Base-by-base conservation (phyloP, 1,284 basidiomycete species). In the Hypsizygus ulmarius region DNA sequence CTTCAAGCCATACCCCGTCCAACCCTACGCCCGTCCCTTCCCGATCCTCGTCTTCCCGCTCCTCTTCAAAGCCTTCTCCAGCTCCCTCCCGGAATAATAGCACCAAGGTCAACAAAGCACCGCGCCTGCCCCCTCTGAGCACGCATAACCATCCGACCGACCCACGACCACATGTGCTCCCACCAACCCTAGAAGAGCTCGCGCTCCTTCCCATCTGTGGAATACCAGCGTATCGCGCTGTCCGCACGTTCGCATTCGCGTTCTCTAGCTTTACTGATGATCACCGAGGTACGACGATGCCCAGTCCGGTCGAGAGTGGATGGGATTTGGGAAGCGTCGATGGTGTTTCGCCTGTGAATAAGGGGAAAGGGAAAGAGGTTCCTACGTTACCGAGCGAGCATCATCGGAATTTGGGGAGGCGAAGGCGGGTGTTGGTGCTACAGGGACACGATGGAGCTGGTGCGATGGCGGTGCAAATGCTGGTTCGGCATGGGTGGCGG, bases 391-490 rank as follows among this genome's bases (percentile, higher is more conserved):
- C 33, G 30, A 29, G 34, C 25, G 30, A 35, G 12, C 45, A 49
- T 21, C 35, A 39, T 34, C 15, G 49, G 37, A 53, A 51, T 39
- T 52, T 50, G 28, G 36, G 51, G 29, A 52, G 54, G 29, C 58
- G 58, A 15, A 50, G 71, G 14, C 71, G 82, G 1, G 85, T 73
- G 3, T 70, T 95, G 14, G 75, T 94, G 38, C 69, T 93, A 43
- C 74, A 84, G 28, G 90, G 87, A 0, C 87, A 93, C 53, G 81
- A 82, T 47, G 90, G 90, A 1, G 69, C 81, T 1, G 87, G 90
- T 1, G 87, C 86, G 3, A 69, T 93, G 56, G 82, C 84, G 1
- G 79, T 81, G 14, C 88, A 92, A 63, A 83, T 90, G 70, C 75
- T 95, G 27, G 74, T 74, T 2, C 65, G 66, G 12, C 69, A 73